Evolutionary conservation across 495 filamentous ascomycete species (phyloP).

Genomic region (Parathielavia hyrcaniae): DNA sequence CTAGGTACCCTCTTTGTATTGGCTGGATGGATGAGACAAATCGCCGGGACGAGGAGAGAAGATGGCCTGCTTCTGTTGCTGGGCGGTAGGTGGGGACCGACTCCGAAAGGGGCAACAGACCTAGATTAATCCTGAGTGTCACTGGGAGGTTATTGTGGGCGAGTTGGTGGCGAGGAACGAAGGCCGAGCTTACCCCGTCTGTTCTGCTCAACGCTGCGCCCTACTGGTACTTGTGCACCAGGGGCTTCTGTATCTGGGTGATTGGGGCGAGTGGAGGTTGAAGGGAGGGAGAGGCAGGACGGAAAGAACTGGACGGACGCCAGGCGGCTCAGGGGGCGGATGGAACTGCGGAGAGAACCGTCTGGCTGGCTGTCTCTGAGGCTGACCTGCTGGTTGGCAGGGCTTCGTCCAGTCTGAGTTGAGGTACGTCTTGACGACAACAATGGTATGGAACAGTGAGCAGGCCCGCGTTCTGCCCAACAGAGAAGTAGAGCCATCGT

Average conservation of each 20-base stretch:
- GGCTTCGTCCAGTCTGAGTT: not conserved
- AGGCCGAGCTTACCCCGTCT: not conserved
- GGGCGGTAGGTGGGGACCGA: constrained; percentile 1
- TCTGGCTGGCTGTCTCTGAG: not conserved
- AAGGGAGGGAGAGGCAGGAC: not conserved
- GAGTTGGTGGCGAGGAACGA: not conserved
- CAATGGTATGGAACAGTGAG: no score
- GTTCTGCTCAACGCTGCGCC: not conserved
- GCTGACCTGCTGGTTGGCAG: not conserved
- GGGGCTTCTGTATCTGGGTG: constrained; percentile 1
- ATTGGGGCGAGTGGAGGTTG: not conserved
- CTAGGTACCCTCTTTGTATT: not conserved
- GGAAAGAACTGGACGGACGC: not conserved
- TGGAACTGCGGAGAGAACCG: constrained; percentile 7
- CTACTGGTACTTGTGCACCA: not conserved
- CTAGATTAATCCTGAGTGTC: constrained; percentile 4
- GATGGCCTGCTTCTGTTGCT: constrained; percentile 6
- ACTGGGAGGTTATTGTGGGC: not conserved
- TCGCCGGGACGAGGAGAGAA: constrained; percentile 5
- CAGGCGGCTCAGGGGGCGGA: constrained; percentile 1
- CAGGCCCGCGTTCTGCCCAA: no score
- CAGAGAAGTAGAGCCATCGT: no score
- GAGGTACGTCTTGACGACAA: no score
- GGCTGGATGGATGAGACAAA: constrained; percentile 3
- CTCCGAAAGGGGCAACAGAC: not conserved